Evolutionary conservation across 108 stramenopile genomes (phyloP), one percentile per base, ranked within the genome.

Genomic region (Cyclotella kingstonii): DNA sequence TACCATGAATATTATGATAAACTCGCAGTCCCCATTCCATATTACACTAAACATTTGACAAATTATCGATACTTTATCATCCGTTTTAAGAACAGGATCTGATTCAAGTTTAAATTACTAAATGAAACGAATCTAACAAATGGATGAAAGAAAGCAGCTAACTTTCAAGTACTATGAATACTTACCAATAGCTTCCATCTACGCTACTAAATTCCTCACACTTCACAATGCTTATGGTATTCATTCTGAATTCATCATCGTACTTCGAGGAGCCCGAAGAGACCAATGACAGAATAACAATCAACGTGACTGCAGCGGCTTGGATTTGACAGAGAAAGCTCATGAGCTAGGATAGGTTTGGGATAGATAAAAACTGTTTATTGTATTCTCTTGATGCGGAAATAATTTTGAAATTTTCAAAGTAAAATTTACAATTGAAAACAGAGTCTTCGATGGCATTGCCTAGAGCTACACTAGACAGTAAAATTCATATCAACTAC

Each of bases 171-270:
- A 17, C 29, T 11, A 14, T 3, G 33, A 23, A 17, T 19, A 54
- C 52, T 66, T 53, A 66, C 64, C 66, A 67, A 49, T 67, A 67
- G 25, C 66, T 57, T 25, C 41, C 54, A 39, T 46, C 50, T 3
- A 15, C 17, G 18, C 54, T 46, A 56, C 56, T 67, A 4, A 55
- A 46, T 27, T 67, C 66, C 7, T 67, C 66, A 35, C 66, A 67
- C 33, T 36, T 49, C 45, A 47, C 66, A 45, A 67, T 41, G n/a
- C 38, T 67, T n/a, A 67, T 48, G 25, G 18, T 34, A 34, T 67
- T 67, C 55, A 18, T 56, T 33, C 31, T 39, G 46, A 67, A 67
- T 29, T 46, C 45, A 15, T 36, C 49, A 1, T 23, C 62, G 17
- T 19, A 8, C 1, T 4, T 17, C 10, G 5, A 30, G 44, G 23